Evolutionary conservation across 108 stramenopile genomes (phyloP), one percentile per base, ranked within the genome.

Genomic region (Conticribra weissflogii): DNA sequence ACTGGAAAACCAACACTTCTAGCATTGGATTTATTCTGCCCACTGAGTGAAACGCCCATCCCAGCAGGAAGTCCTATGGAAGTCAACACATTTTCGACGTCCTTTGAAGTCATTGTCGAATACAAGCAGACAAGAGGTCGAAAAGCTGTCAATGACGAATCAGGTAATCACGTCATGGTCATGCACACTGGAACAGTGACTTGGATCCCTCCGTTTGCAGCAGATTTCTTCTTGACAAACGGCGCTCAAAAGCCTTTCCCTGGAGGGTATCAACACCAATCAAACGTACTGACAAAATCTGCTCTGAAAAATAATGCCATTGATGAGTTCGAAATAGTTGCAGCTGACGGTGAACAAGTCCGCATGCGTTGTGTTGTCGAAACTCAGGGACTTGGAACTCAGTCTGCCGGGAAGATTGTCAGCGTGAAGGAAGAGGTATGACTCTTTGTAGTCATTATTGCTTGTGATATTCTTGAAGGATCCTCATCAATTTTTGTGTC

Each of bases 1-100:
- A 67, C 70, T 19, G 82, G 87, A 45, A 84, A 83, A 36, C 41
- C 62, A 1, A 61, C 81, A 3, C 81, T 74, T 59, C 52, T 85
- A n/a, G 70, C 70, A 44, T 75, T 94, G 22, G 85, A 94, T 66
- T 3, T 94, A 19, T 94, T 81, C 76, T 63, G 89, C 25, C 89
- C 89, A 12, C 46, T 80, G 44, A 55, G 57, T 48, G 63, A 15
- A 33, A 46, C 59, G 19, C 48, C 53, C 41, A 33, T 33, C 12
- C 31, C 71, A 16, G 45, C 55, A 24, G 71, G 74, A 3, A 23
- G 28, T 54, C 64, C 52, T 31, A 18, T 47, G 29, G 66, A 56
- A 22, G 14, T 47, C 3, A 24, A 34, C 34, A 56, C 23, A 27
- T 56, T n/a, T 34, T 60, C 47, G 3, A 78, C 73, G 22, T 44